Base-by-base conservation (phyloP, 2,329 filamentous ascomycete species). In the Fusarium sp. region DNA sequence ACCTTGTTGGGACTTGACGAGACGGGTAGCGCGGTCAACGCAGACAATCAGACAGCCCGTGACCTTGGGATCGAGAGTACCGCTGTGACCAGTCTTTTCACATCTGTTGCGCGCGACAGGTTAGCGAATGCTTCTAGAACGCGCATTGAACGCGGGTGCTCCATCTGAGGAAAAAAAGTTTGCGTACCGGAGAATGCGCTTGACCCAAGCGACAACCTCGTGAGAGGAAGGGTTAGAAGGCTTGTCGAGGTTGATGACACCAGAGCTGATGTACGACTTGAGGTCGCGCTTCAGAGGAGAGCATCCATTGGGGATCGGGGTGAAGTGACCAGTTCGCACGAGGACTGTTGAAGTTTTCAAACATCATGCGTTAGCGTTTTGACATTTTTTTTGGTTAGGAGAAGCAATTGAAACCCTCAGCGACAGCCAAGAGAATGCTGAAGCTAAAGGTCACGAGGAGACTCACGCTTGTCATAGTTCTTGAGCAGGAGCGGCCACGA, bases 131-230 rank as follows among this genome's bases (percentile, higher is more conserved):
- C 36, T 55, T 56, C 56, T 33, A 38, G 46, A 49, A 53, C 62
- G 65, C 63, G 60, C 64, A 44, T 63, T 65, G 57, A 55, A 55
- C 67, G 65, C 68, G 60, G 31, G 38, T 36, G 33, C 34, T 51
- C 44, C 23, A 27, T 49, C 9, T 4, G 14, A 5, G 20, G 18
- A 46, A 27, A 31, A 46, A 31, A 61, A 51, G 25, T 61, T 58
- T 55, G 77, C 82, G 71, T 88, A 93, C 91, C 91, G 90, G 61
- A 99, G 87, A 77, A 98, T 98, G 76, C 95, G 91, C 90, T 99
- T 99, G 75, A 98, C 92, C 96, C 96, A 99, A 73, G 96, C 95
- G 78, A 99, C 96, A 73, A 99, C 96, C 86, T 99, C 96, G 87
- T 99, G 96, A 77, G 91, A 96, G 73, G 94, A 97, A 59, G 95